Evolutionary conservation across 306 rosid genomes (phyloP).

Genomic region (Quillaja saponaria): DNA sequence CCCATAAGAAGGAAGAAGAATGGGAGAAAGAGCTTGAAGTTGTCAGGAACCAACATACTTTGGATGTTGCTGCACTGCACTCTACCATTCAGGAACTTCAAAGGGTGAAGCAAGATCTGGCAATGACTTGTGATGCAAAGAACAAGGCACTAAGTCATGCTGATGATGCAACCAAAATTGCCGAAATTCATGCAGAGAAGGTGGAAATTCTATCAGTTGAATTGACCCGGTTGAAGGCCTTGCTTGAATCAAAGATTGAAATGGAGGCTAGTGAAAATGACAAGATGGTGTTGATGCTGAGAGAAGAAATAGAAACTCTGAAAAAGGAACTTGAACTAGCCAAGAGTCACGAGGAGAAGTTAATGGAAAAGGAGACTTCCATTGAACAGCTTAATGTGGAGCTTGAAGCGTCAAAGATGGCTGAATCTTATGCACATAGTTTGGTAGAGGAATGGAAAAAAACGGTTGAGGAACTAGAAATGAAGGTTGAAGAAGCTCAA

Average conservation of each 20-base stretch:
- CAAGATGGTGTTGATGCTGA: slow-evolving; percentile 50
- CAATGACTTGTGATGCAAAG: slow-evolving; percentile 85
- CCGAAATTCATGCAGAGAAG: slow-evolving; percentile 80
- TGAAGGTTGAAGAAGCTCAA: slow-evolving; percentile 59
- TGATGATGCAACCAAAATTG: slow-evolving; percentile 87
- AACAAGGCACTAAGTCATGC: slow-evolving; percentile 93
- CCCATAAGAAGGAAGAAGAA: slow-evolving; percentile 81
- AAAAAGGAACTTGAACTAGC: slow-evolving; percentile 63
- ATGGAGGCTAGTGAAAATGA: slow-evolving; percentile 58
- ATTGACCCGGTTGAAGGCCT: slow-evolving; percentile 57
- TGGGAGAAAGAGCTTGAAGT: slow-evolving; percentile 81
- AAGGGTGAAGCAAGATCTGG: slow-evolving; percentile 69
- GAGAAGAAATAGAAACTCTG: slow-evolving; percentile 61
- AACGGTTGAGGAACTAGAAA: slow-evolving; percentile 67
- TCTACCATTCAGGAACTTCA: slow-evolving; percentile 86
- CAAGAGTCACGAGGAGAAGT: slow-evolving; percentile 47
- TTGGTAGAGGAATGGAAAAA: slow-evolving; percentile 68
- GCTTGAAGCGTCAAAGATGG: slow-evolving; percentile 86
- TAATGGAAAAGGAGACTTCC: slow-evolving; percentile 58
- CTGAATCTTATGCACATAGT: slow-evolving; percentile 73
- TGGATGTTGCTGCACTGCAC: slow-evolving; percentile 78
- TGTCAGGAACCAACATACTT: slow-evolving; percentile 81
- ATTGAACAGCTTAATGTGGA: slow-evolving; percentile 82
- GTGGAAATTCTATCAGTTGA: slow-evolving; percentile 76
- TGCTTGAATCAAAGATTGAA: slow-evolving; percentile 78